These are phyloP conservation scores for Gossypium lobatum DNA, from an alignment of 441 rosid species.

Conservation along the genomic window DNA sequence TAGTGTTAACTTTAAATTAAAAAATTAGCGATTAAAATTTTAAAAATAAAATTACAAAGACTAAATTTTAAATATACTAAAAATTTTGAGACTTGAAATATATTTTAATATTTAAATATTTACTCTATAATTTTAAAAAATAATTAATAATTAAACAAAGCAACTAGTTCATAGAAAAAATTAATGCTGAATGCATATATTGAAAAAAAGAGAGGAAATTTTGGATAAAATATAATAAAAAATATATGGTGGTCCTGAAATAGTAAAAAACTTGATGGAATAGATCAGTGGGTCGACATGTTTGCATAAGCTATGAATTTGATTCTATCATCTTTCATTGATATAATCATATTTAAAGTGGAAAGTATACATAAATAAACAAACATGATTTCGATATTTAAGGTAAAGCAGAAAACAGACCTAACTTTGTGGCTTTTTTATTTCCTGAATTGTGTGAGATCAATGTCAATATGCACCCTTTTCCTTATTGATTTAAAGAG, in stretches of 20 bases:
- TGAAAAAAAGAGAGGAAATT: too few species aligned
- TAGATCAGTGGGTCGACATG: not conserved
- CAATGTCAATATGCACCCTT: slow-evolving; percentile 7
- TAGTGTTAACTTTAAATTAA: too few species aligned
- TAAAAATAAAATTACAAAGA: too few species aligned
- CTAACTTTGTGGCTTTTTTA: not conserved
- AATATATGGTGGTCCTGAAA: slow-evolving; percentile 7
- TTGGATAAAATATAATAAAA: not conserved
- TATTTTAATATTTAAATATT: too few species aligned
- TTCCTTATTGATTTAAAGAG: slow-evolving; percentile 10
- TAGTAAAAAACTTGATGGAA: slow-evolving; percentile 23
- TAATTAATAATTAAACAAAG: too few species aligned
- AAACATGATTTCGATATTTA: not conserved
- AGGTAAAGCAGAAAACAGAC: not conserved
- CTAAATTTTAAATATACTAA: too few species aligned
- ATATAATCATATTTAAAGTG: not conserved
- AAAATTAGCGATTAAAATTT: too few species aligned
- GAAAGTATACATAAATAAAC: not conserved
- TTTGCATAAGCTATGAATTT: slow-evolving; percentile 18
- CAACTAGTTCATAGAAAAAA: too few species aligned
- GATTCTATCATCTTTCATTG: slow-evolving; percentile 22
- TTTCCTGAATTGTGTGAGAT: not conserved
- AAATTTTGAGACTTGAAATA: too few species aligned
- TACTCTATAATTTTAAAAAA: too few species aligned
- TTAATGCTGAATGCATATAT: too few species aligned